These are phyloP conservation scores for Phytophthora citrophthora DNA, from an alignment of 352 stramenopile species.

Conservation along the genomic window DNA sequence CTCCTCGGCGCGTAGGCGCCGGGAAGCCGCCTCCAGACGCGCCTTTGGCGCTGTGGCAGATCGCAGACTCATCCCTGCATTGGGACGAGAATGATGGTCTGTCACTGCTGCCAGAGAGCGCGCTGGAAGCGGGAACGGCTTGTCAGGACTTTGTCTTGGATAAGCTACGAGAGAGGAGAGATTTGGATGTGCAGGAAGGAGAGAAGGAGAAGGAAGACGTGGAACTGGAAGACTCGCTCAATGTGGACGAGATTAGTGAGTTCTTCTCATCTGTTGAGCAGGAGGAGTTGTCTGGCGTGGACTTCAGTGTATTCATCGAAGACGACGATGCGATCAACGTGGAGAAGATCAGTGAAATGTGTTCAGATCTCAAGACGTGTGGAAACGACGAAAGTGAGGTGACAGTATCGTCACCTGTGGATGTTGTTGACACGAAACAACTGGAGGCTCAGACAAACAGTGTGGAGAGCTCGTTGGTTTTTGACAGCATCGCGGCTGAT, in stretches of 20 bases:
- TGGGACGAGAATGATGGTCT: constrained; percentile 21
- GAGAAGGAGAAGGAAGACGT: constrained; percentile 22
- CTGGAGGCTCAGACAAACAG: constrained; percentile 13
- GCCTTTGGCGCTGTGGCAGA: constrained; percentile 3
- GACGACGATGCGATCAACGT: constrained; percentile 59
- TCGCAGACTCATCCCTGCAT: constrained; percentile 4
- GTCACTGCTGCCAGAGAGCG: constrained; percentile 12
- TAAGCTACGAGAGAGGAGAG: constrained; percentile 27
- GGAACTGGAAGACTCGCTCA: constrained; percentile 46
- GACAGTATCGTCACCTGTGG: constrained; percentile 18
- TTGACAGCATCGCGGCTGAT: constrained; percentile 4
- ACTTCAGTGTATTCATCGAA: constrained; percentile 60
- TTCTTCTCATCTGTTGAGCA: constrained; percentile 62
- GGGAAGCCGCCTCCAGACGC: constrained; percentile 27
- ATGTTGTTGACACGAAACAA: constrained; percentile 28
- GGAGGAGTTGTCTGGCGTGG: constrained; percentile 39
- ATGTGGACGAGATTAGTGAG: constrained; percentile 62
- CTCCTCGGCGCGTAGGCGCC: constrained; percentile 37
- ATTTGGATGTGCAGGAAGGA: constrained; percentile 11
- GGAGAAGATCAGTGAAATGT: constrained; percentile 65
- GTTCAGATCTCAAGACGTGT: constrained; percentile 36
- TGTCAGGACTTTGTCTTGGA: constrained; percentile 8
- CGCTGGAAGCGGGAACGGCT: constrained; percentile 19
- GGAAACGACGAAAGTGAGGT: constrained; percentile 7
- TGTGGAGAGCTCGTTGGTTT: constrained; percentile 2